Evolutionary conservation across 176 grass and related monocot species (phyloP).

Genomic region (Chloris gayana): DNA sequence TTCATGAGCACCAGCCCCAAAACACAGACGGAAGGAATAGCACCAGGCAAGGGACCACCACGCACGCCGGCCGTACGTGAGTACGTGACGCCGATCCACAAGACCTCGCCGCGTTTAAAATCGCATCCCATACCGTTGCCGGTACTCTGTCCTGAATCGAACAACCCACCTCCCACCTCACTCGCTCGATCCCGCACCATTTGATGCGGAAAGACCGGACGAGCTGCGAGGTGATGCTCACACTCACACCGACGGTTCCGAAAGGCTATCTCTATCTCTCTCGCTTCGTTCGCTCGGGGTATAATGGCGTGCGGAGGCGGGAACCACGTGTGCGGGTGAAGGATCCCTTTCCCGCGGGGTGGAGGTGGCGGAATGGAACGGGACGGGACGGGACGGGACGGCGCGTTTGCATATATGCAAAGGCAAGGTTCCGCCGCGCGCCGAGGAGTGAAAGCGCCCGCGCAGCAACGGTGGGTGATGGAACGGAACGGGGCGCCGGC

Average conservation of each 20-base stretch:
- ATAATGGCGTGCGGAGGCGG: background rate
- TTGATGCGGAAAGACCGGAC: background rate
- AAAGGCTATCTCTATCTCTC: background rate
- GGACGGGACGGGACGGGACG: too few species aligned
- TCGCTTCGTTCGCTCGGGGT: too few species aligned
- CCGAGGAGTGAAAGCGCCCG: slow-evolving; percentile 29
- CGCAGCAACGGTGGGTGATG: background rate
- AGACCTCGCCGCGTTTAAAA: background rate
- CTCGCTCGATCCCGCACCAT: background rate
- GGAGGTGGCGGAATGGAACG: background rate
- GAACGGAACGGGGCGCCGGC: background rate
- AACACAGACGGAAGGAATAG: background rate
- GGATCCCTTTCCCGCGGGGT: slow-evolving; percentile 34
- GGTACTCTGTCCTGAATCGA: background rate
- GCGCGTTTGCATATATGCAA: slow-evolving; percentile 1
- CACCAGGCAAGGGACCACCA: background rate
- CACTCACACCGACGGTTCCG: background rate
- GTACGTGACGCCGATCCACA: background rate
- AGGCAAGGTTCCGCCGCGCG: background rate
- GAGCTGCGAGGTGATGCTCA: background rate
- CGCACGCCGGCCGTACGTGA: background rate
- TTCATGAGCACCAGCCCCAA: too few species aligned
- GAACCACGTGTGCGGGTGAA: slow-evolving; percentile 15
- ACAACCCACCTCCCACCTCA: background rate
- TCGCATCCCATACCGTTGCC: background rate